Conservation (phyloP, 2,329 filamentous ascomycete species). For the Hawksworthiomyces lignivorus region DNA sequence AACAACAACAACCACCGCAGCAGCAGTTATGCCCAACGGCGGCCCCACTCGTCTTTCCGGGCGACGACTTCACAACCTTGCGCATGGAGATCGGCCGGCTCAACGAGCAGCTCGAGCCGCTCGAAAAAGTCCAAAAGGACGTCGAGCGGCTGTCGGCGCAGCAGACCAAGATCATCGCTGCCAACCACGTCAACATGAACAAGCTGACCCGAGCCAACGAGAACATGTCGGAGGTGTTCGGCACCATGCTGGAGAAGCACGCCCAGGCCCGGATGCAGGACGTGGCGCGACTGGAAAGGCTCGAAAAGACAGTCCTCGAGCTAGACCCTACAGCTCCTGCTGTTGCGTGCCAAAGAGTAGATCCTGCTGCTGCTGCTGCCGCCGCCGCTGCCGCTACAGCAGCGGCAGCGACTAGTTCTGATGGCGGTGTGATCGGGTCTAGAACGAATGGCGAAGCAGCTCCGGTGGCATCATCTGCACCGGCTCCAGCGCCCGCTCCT, state of each 20-base stretch:
- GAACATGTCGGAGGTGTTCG: slow-evolving; percentile 1
- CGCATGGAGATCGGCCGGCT: slow-evolving; percentile 10
- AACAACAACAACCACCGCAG: not conserved
- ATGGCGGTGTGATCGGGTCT: no score
- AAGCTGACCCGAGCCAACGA: not conserved
- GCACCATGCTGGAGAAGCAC: slow-evolving; percentile 2
- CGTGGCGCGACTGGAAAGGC: not conserved
- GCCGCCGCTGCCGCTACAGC: not conserved
- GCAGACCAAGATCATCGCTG: not conserved
- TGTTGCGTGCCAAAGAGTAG: not conserved
- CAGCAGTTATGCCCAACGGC: not conserved
- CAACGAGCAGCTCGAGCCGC: slow-evolving; percentile 1
- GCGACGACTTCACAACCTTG: slow-evolving; percentile 14
- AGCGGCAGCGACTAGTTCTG: no score
- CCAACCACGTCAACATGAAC: not conserved
- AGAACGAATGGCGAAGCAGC: no score
- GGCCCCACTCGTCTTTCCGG: slow-evolving; percentile 7
- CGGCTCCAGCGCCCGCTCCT: no score
- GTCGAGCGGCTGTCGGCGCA: not conserved
- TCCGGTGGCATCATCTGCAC: no score
- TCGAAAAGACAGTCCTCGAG: slow-evolving; percentile 2
- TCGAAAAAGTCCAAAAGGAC: not conserved
- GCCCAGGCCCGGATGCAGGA: not conserved
- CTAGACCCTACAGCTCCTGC: not conserved
- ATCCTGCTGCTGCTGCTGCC: not conserved